These are phyloP conservation scores for Oryza longistaminata DNA, from an alignment of 176 grass and related monocot species.

Conservation along the genomic window DNA sequence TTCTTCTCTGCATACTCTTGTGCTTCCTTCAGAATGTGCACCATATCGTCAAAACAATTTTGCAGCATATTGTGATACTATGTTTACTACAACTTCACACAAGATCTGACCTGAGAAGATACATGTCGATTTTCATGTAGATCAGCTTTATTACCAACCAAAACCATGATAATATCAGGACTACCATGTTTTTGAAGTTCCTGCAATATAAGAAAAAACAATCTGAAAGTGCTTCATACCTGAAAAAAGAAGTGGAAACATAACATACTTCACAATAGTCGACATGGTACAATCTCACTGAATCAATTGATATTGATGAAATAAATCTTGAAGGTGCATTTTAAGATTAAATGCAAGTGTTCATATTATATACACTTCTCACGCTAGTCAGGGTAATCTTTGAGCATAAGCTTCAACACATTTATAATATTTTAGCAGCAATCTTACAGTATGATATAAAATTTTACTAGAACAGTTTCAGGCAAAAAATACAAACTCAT, in stretches of 20 bases:
- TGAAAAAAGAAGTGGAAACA: neutral
- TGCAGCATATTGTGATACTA: neutral
- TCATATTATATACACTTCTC: neutral
- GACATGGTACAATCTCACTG: neutral
- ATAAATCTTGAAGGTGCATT: neutral
- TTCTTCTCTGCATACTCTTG: conserved; percentile 91
- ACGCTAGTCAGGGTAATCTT: neutral
- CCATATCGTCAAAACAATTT: conserved; percentile 14
- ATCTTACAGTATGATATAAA: conserved; percentile 3
- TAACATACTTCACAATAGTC: neutral
- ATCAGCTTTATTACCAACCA: conserved; percentile 97
- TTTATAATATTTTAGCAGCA: conserved; percentile 10
- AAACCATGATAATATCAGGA: conserved; percentile 88
- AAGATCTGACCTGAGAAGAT: conserved; percentile 52
- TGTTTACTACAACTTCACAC: conserved; percentile 6
- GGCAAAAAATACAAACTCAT: neutral
- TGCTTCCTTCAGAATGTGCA: conserved; percentile 61
- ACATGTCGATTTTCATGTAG: conserved; percentile 82
- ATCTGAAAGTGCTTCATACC: neutral
- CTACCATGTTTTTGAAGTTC: conserved; percentile 98
- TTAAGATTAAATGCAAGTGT: neutral
- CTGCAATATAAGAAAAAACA: conserved; percentile 40
- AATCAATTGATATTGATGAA: neutral
- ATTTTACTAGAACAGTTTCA: neutral
- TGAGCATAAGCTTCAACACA: neutral